Evolutionary conservation across 1,139 yeast genomes (phyloP).

Genomic region (Taphrina deformans): DNA sequence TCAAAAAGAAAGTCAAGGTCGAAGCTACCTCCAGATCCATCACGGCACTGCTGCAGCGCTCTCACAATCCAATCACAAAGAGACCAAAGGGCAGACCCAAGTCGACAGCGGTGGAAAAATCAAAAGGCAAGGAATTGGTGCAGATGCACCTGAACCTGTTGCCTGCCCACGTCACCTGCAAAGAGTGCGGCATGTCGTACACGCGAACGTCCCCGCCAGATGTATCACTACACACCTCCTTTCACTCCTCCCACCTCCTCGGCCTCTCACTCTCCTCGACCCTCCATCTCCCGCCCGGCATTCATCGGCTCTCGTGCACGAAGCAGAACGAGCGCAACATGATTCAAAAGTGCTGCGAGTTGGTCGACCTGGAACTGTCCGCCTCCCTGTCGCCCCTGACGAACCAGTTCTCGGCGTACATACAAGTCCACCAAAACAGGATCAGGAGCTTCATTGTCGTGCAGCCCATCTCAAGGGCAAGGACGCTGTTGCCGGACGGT

Average conservation of each 20-base stretch:
- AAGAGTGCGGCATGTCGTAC: constrained; percentile 29
- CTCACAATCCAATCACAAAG: background rate
- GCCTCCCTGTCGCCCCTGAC: constrained; percentile 15
- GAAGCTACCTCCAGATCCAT: background rate
- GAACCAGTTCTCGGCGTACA: background rate
- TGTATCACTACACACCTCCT: constrained; percentile 8
- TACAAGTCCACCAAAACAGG: constrained; percentile 1
- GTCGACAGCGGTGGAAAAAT: background rate
- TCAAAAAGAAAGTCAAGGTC: background rate
- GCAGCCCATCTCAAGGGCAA: constrained; percentile 1
- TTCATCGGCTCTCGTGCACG: constrained; percentile 7
- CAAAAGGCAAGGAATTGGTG: constrained; percentile 6
- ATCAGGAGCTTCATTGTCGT: constrained; percentile 15
- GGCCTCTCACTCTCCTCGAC: background rate
- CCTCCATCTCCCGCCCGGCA: background rate
- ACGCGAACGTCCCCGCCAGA: constrained; percentile 15
- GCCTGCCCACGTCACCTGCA: constrained; percentile 29
- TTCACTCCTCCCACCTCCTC: constrained; percentile 12
- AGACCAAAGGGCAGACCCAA: background rate
- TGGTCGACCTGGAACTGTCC: constrained; percentile 26
- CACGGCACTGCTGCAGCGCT: constrained; percentile 6
- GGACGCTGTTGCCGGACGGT: background rate
- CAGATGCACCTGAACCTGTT: constrained; percentile 28
- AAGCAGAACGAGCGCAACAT: background rate
- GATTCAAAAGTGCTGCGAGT: constrained; percentile 17